phyloP scores from a whole-genome alignment of 352 stramenopile genomes.

The Thraustotheca clavata region DNA sequence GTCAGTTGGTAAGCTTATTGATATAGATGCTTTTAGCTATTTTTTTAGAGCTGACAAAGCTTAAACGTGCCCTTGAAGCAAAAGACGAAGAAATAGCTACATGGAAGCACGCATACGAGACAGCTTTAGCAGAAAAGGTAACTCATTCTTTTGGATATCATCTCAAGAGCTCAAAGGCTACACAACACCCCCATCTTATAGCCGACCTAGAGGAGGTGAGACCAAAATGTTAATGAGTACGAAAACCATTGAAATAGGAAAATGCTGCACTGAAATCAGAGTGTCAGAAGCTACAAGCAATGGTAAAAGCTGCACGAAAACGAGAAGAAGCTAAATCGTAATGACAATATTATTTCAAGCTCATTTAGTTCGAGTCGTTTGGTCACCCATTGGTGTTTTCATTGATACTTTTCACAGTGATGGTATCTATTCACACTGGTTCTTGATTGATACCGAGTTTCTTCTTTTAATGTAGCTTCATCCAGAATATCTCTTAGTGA shows the following conservation, averaged over 20 bases:
- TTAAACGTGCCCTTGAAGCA: constrained; percentile 34
- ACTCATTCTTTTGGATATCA: not conserved
- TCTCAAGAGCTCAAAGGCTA: not conserved
- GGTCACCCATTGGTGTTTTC: too few species aligned
- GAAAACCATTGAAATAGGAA: not conserved
- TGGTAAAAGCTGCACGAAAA: not conserved
- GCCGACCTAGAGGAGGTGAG: constrained; percentile 11
- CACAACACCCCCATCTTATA: not conserved
- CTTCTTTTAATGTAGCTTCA: constrained; percentile 5
- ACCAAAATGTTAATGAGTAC: not conserved
- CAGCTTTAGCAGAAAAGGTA: not conserved
- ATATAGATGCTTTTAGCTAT: not conserved
- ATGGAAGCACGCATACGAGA: constrained; percentile 17
- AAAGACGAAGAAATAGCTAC: constrained; percentile 55
- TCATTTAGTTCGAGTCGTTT: too few species aligned
- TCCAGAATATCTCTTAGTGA: constrained; percentile 13
- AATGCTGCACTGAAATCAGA: constrained; percentile 31
- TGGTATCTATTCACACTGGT: too few species aligned
- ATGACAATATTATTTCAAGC: not conserved
- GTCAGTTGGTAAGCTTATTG: not conserved
- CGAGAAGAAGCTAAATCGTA: not conserved
- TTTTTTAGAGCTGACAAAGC: constrained; percentile 29
- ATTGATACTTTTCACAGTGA: too few species aligned
- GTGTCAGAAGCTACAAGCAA: constrained; percentile 19
- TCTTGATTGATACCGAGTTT: too few species aligned